A percentile compares a stretch with the other conserved stretches of the same genome.
These are phyloP conservation scores for Fusarium nurragi DNA, from an alignment of 2,329 filamentous ascomycete species.

Conservation along the genomic window DNA sequence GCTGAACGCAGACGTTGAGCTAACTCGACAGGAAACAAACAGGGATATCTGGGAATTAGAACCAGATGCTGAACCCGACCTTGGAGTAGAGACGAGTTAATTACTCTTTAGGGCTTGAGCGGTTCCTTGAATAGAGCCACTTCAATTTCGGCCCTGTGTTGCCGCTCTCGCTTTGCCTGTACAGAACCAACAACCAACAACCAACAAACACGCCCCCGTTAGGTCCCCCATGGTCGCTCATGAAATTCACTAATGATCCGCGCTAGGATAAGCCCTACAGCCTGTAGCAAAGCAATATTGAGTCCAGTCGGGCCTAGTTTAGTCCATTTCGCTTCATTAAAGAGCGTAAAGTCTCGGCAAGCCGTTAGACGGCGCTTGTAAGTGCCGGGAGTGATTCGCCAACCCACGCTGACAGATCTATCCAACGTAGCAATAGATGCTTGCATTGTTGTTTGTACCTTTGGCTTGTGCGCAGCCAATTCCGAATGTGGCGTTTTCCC, in stretches of 20 bases:
- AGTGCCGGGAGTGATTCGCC: constrained; percentile 22
- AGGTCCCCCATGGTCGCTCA: constrained; percentile 2
- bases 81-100: background rate
- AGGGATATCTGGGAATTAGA: background rate
- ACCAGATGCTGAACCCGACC: background rate
- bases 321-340: constrained; percentile 11
- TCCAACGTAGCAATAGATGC: background rate
- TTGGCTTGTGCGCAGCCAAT: constrained; percentile 2
- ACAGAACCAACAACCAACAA: background rate
- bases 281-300: constrained; percentile 2
- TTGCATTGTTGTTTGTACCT: background rate
- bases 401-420: constrained; percentile 10
- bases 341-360: constrained; percentile 20
- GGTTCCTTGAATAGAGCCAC: background rate
- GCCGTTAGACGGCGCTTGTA: constrained; percentile 27
- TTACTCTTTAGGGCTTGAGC: constrained; percentile 13
- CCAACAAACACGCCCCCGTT: constrained; percentile 19
- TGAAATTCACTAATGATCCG: constrained; percentile 37
- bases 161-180: background rate
- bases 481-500: constrained; percentile 13
- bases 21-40: background rate
- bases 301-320: background rate
- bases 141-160: constrained; percentile 8
- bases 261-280: constrained; percentile 33
- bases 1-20: background rate